Evolutionary conservation across 805 yeast species (phyloP), one percentile per base, ranked within the genome.

Genomic region (Candida jianshihensis): DNA sequence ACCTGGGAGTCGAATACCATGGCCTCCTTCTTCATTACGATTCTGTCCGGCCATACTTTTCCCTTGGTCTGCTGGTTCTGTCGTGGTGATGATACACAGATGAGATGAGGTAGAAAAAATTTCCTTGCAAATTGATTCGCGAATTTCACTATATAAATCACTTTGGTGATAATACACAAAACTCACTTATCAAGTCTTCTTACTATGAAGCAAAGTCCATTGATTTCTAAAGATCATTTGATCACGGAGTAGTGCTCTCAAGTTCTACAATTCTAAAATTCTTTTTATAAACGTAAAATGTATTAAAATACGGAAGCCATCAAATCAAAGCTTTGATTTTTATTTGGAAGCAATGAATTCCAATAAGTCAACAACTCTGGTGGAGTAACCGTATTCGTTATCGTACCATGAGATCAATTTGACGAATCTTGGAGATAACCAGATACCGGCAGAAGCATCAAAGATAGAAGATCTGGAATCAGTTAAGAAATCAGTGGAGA

Each of bases 391-490:
- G 68, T 57, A 75, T 66, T 75, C 81, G 66, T 75, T 75, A 63
- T 75, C 81, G 71, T 75, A 75, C 81, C 81, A 75, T 46, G 80
- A 63, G 56, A 75, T 66, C 67, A 75, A 71, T 65, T 75, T 75
- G 57, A 74, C 79, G 67, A 75, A 75, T 47, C 71, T 70, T 63
- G 79, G 79, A 52, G 79, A 71, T 61, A 75, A 71, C 60, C 70
- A 71, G 66, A 75, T 75, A 70, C 80, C 80, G 47, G 81, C 81
- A 59, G 72, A 60, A 53, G 75, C 73, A 60, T 75, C 81, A 57
- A 71, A 74, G 71, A 73, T 71, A 37, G 78, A 73, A 43, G 81
- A 74, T 66, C 63, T 66, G 41, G 68, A 33, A 56, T 74, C 75
- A 50, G 72, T 68, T 56, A 75, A 61, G 76, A 75, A 75, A 61